These are phyloP conservation scores for Paragyromitra xinjiangensis DNA, from an alignment of 495 filamentous ascomycete species.

Conservation along the genomic window DNA sequence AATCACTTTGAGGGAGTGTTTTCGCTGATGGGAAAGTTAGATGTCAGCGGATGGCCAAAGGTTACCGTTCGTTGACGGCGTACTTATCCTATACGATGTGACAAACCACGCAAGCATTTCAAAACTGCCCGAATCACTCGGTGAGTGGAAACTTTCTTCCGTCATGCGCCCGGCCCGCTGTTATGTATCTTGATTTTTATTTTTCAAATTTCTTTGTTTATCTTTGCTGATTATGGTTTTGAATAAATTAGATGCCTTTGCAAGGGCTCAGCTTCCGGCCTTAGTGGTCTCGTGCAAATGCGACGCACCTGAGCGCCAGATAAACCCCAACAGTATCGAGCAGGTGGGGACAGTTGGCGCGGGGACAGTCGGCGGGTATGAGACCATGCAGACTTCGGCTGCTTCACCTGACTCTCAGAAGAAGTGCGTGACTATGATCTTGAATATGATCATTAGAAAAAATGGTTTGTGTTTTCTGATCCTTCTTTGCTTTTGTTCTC, in stretches of 20 bases:
- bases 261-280: constrained; percentile 72
- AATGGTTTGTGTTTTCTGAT: constrained; percentile 67
- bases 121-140: constrained; percentile 72
- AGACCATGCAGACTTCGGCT: constrained; percentile 75
- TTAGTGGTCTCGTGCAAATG: constrained; percentile 86
- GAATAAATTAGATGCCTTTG: constrained; percentile 69
- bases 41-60: constrained; percentile 64
- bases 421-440: constrained; percentile 78
- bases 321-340: constrained; percentile 68
- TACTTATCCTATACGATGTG: constrained; percentile 84
- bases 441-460: constrained; percentile 68
- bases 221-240: constrained; percentile 45
- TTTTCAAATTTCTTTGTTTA: constrained; percentile 23
- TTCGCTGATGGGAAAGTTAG: constrained; percentile 51
- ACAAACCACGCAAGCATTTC: constrained; percentile 75
- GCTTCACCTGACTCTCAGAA: constrained; percentile 76
- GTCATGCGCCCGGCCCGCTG: constrained; percentile 16
- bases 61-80: constrained; percentile 80
- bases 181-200: constrained; percentile 29
- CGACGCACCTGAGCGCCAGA: constrained; percentile 71
- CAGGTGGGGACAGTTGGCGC: constrained; percentile 67
- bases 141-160: constrained; percentile 64
- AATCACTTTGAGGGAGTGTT: constrained; percentile 20
- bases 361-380: constrained; percentile 68
- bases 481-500: constrained; percentile 41